Evolutionary conservation across 1,284 basidiomycete genomes (phyloP).

Genomic region (Tausonia pullulans): DNA sequence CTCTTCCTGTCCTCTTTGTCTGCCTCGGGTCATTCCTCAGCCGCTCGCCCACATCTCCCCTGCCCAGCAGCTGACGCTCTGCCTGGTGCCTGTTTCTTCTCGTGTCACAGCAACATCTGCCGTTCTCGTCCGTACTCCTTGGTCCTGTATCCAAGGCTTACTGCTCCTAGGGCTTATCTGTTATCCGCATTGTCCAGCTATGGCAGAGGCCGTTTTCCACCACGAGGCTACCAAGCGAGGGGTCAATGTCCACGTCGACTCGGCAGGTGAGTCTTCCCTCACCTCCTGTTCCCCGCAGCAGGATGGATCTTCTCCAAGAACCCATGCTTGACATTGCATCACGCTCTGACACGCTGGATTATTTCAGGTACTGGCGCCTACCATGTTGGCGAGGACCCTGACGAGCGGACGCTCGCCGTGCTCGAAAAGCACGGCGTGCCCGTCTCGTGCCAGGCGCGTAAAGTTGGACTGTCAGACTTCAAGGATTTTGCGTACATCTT

Average conservation of each 20-base stretch:
- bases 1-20: too few species aligned
- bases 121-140: not conserved
- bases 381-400: constrained; percentile 33
- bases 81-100: too few species aligned
- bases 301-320: not conserved
- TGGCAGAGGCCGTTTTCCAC: constrained; percentile 37
- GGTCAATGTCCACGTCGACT: constrained; percentile 29
- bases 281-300: too few species aligned
- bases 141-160: not conserved
- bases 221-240: constrained; percentile 23
- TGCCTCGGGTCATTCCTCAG: too few species aligned
- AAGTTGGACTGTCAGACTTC: constrained; percentile 32
- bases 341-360: too few species aligned
- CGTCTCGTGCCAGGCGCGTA: constrained; percentile 33
- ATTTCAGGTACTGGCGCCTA: constrained; percentile 30
- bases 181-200: constrained; percentile 30
- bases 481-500: constrained; percentile 37
- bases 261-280: constrained; percentile 25
- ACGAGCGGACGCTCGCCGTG: constrained; percentile 26
- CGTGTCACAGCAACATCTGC: constrained; percentile 1
- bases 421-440: constrained; percentile 31
- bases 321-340: not conserved
- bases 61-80: too few species aligned
- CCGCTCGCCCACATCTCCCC: too few species aligned
- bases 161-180: not conserved